Base-by-base conservation (phyloP, 441 rosid genomes). In the Francoa sonchifolia region DNA sequence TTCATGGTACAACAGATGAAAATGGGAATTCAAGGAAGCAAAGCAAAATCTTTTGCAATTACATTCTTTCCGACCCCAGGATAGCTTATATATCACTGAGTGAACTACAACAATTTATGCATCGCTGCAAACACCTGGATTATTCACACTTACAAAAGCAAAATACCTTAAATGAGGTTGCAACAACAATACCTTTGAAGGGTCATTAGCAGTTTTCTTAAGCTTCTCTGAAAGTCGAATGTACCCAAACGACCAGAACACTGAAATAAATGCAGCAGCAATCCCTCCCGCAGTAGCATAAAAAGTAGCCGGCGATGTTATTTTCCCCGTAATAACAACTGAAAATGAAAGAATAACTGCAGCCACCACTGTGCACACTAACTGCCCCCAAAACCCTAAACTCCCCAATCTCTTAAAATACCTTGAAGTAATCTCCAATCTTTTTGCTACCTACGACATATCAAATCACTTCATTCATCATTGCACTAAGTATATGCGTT, bases 311-410 rank as follows among this genome's bases (percentile, higher is more conserved):
- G 94, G 97, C 0, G 97, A 81, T 13, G 82, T 56, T 6, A 86
- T 61, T 62, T 66, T 83, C 57, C 96, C 95, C 0, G 94, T 81
- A 8, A 79, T 55, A 35, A 72, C 78, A 38, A 87, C 42, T 6
- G 95, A 83, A 58, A 87, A 87, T 0, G 99, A 77, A 28, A 87
- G 72, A 47, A 92, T 87, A 50, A 68, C 94, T 1, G 97, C 94
- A 1, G 97, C 77, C 2, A 87, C 99, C 7, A 69, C 64, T 0
- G 97, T 75, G 53, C 83, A 81, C 8, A 81, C 74, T 11, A 92
- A 73, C 77, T 92, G 99, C 33, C 89, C 90, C 97, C 97, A 92
- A 61, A 92, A 87, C 47, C 95, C 97, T 35, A 79, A 64, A 71
- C 67, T 67, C 10, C 97, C 99, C 31, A 92, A 65, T 61, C 94